Percentiles rank a stretch among this genome's conserved stretches.
phyloP scores from a whole-genome alignment of 208 protist species.

The Balamuthia mandrillaris region DNA sequence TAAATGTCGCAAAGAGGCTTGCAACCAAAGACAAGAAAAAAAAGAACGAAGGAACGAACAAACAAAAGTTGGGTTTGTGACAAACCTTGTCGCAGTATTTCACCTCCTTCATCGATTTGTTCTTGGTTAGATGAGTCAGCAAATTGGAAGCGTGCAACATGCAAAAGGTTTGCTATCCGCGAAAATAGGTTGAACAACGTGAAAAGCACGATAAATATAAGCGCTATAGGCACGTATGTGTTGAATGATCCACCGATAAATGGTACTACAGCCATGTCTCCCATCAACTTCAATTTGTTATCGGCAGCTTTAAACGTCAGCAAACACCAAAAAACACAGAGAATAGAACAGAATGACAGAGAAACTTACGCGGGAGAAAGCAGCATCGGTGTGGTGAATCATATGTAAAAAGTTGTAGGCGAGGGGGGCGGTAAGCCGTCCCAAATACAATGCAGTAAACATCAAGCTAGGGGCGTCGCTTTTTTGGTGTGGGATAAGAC shows the following conservation, averaged over 20 bases:
- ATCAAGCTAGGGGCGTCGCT: constrained; percentile 12
- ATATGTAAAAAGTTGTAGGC: constrained; percentile 42
- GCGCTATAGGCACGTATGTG: neutral
- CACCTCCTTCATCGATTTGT: neutral
- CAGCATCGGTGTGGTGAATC: neutral
- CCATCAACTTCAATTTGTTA: neutral
- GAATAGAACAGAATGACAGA: neutral
- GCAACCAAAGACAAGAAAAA: neutral
- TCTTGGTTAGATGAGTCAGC: neutral
- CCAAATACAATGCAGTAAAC: constrained; percentile 42
- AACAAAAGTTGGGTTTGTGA: neutral
- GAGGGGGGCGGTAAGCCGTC: constrained; percentile 27
- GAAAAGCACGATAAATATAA: neutral
- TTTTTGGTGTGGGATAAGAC: constrained; percentile 37
- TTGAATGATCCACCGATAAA: constrained; percentile 25
- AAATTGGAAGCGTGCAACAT: constrained; percentile 18
- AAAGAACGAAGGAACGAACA: neutral
- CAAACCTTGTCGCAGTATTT: constrained; percentile 8
- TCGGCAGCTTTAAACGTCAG: neutral
- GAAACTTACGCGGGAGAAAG: neutral
- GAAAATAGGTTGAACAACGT: constrained; percentile 34
- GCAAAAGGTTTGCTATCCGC: neutral
- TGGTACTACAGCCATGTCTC: constrained; percentile 20
- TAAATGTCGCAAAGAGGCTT: too few species aligned
- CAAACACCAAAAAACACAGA: neutral